Base-by-base conservation (phyloP, 352 stramenopile genomes). In the Pythium monospermum region DNA sequence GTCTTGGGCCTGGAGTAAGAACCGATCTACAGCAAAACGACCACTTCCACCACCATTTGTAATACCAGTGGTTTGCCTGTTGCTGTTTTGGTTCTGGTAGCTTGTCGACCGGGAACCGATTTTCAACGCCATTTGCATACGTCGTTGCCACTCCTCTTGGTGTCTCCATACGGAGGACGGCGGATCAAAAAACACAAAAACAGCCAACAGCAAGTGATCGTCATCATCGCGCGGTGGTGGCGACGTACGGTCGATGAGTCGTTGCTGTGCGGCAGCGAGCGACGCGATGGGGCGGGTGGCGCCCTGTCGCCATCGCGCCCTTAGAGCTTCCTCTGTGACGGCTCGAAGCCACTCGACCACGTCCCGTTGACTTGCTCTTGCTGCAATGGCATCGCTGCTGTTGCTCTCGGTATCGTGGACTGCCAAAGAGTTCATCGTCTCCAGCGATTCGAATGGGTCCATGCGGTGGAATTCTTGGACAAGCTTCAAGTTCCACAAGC, bases 401-500 rank as follows among this genome's bases (percentile, higher is more conserved):
- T 18, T 18, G 19, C n/a, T n/a, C n/a, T n/a, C n/a, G n/a, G n/a
- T n/a, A n/a, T n/a, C n/a, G n/a, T n/a, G n/a, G n/a, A n/a, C n/a
- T n/a, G n/a, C n/a, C n/a, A n/a, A n/a, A n/a, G n/a, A n/a, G n/a
- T n/a, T n/a, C n/a, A n/a, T n/a, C n/a, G n/a, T 42, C 7, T 38
- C 21, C 40, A 57, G n/a, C 2, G 45, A 49, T 18, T 27, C 33
- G 21, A 66, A 60, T 1, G 47, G 51, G 40, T 49, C 32, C 1
- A 67, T 26, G 16, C 53, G 52, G 43, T 71, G 33, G 44, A 49
- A 71, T 19, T 69, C 61, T 3, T 50, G 47, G 45, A 64, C 64
- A 11, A 89, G 36, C 26, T 70, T 71, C 12, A 91, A 31, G 13
- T 71, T 67, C 41, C 72, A 66, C 28, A 87, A 37, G 16, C 73